Base-by-base conservation (phyloP, 2,329 filamentous ascomycete genomes). In the Fusarium mundagurra region DNA sequence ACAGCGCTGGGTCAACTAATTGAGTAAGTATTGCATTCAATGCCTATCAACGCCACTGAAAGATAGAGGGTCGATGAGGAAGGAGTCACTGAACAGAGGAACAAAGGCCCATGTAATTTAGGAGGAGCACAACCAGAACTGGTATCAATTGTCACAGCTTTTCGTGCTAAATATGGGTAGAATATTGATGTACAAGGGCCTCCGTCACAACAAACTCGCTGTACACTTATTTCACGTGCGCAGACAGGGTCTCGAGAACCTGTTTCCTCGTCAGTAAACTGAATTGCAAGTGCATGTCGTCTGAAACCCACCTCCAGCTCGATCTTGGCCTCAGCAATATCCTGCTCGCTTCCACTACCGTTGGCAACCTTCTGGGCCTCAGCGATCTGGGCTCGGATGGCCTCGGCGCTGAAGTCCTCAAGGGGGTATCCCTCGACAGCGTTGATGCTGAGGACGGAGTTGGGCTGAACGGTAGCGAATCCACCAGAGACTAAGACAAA, bases 281-380 rank as follows among this genome's bases (percentile, higher is more conserved):
- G 47, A 62, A 24, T 69, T 48, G 55, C 36, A 48, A 54, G 14
- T 22, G 8, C 11, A 27, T 69, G 16, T 67, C 58, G 27, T n/a
- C 36, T 8, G 36, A 29, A 50, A 79, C 81, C 31, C 71, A 98
- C 96, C 94, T 99, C 96, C 79, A 99, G 87, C 90, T 98, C 96
- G 84, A 99, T 96, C 91, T 98, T 98, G 78, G 96, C 96, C 91
- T 99, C 96, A 76, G 96, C 96, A 86, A 98, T 94, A 82, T 98
- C 96, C 87, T 95, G 92, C 91, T 98, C 96, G 85, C 94, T 98
- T 82, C 96, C 96, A 82, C 88, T 91, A 82, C 96, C 96, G 84
- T 87, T 91, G 80, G 92, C 95, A 82, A 98, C 92, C 92, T 98
- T 98, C 87, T 98, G 94, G 77, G 95, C 95, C 88, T 99, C 96